Evolutionary conservation across 768 basidiomycete genomes (phyloP), one percentile per base, ranked within the genome.

Genomic region (Boletus barrowsii): DNA sequence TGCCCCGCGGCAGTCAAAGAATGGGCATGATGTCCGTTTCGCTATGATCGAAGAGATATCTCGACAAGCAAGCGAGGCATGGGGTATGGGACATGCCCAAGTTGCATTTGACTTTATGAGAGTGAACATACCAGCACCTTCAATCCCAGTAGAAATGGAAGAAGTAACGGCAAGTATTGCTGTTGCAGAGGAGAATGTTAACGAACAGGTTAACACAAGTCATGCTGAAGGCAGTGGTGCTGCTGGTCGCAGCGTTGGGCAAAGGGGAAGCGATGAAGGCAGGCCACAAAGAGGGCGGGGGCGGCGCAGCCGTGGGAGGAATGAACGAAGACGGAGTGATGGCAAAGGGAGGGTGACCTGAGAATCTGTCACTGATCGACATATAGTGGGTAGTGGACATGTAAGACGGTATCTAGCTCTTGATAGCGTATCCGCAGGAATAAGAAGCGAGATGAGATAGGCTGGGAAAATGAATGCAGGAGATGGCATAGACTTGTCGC

Each of bases 101-200:
- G 83, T 79, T 32, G 84, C 85, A n/a, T 75, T 70, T 56, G 85
- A 87, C 64, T 86, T 77, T 47, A 73, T 83, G 74, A 72, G 72
- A 42, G 68, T 82, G 29, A 62, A 65, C 11, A 67, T 84, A 47
- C 75, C 77, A 29, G 54, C 47, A 15, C 30, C 41, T 14, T 37
- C 49, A 9, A 22, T 8, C 41, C 7, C 24, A 35, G 40, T 33
- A 2, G 37, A 37, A 17, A 37, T 29, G 9, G 45, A 42, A 43
- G 22, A 40, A 14, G 45, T 0, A 6, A 20, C 5, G 37, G 41
- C 20, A 14, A 24, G 5, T 9, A 3, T 40, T 3, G 26, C 37
- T 18, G 39, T 40, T 26, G 42, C 35, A 10, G 55, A 18, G 26
- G 26, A 47, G 3, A 18, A 22, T 18, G 18, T 36, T 8, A 9